Evolutionary conservation across 2,329 filamentous ascomycete species (phyloP).

Genomic region (Alternaria longipes): DNA sequence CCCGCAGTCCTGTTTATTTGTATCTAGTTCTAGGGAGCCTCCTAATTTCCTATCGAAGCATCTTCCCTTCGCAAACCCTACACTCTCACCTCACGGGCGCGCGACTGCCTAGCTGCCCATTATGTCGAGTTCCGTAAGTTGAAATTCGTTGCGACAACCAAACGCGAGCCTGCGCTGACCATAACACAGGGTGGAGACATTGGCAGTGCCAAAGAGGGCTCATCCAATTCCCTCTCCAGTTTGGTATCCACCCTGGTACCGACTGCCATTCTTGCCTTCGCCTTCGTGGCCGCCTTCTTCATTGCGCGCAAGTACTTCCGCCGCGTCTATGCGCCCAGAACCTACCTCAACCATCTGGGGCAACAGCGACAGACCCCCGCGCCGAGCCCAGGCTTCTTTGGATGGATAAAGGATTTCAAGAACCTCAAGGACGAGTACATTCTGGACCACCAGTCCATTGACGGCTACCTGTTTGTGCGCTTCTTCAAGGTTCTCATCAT

Average conservation of each 20-base stretch:
- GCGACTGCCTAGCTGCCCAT: slow-evolving; percentile 22
- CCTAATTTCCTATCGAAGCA: slow-evolving; percentile 6
- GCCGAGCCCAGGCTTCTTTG: slow-evolving; percentile 56
- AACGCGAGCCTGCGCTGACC: slow-evolving; percentile 9
- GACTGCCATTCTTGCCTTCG: slow-evolving; percentile 36
- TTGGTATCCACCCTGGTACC: slow-evolving; percentile 49
- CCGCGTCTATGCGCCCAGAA: slow-evolving; percentile 57
- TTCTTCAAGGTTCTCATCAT: slow-evolving; percentile 57
- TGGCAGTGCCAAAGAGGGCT: slow-evolving; percentile 29
- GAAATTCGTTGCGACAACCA: neutral
- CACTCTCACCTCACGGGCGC: slow-evolving; percentile 14
- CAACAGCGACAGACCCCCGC: slow-evolving; percentile 59
- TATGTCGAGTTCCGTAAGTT: slow-evolving; percentile 38
- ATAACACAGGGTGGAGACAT: slow-evolving; percentile 31
- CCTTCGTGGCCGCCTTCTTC: slow-evolving; percentile 52
- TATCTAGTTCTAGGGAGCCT: slow-evolving; percentile 20
- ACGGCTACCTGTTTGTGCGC: slow-evolving; percentile 59
- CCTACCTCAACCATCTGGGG: slow-evolving; percentile 57
- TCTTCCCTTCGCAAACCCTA: slow-evolving; percentile 14
- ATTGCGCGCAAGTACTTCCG: slow-evolving; percentile 55
- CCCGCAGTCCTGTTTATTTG: slow-evolving; percentile 31
- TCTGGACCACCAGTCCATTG: slow-evolving; percentile 59
- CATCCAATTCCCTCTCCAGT: slow-evolving; percentile 60
- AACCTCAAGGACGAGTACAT: slow-evolving; percentile 56
- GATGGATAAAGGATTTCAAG: slow-evolving; percentile 62